Evolutionary conservation across 2,329 filamentous ascomycete species (phyloP), one percentile per base, ranked within the genome.

Genomic region (Coccinonectria pachysandricola): DNA sequence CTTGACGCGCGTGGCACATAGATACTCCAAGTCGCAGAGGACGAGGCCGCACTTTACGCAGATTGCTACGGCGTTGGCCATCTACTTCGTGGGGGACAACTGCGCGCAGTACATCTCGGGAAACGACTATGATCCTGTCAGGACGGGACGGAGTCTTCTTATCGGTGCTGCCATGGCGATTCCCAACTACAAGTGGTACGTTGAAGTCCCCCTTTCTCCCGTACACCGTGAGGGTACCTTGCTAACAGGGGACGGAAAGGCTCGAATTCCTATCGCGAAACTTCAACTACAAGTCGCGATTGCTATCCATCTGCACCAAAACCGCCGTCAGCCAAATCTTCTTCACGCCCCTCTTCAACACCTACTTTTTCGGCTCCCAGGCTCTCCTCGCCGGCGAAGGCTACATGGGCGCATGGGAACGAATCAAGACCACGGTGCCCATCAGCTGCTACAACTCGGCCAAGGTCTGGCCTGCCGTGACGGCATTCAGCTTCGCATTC

Each of bases 391-490:
- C 75, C 0, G 86, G 85, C 19, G 77, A 79, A 15, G 67, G 64
- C 0, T 48, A 75, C 2, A 49, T 58, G 6, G 78, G 83, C 29
- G 71, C 79, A 1, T 69, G 71, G 52, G 73, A 82, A 43, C 75
- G 83, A 27, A 66, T 95, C 32, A 69, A 68, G 40, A 65, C 75
- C 32, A 87, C 86, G 0, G 79, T 94, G 0, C 85, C 86, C 0
- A 65, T 68, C 13, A 86, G 78, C 47, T 73, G 83, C 48, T 52
- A 74, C 48, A 94, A 91, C 52, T 82, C 78, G 34, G 75, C 77
- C 52, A 93, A 92, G 59, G 55, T 95, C 13, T 95, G 87, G 87
- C 88, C 87, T 0, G 74, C 75, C 1, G 79, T 93, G 10, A 92
- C 80, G 9, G 85, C 85, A 0, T 78, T 95, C 49, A 87, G 69